Evolutionary conservation across 306 rosid species (phyloP).

Genomic region (Cercis canadensis): DNA sequence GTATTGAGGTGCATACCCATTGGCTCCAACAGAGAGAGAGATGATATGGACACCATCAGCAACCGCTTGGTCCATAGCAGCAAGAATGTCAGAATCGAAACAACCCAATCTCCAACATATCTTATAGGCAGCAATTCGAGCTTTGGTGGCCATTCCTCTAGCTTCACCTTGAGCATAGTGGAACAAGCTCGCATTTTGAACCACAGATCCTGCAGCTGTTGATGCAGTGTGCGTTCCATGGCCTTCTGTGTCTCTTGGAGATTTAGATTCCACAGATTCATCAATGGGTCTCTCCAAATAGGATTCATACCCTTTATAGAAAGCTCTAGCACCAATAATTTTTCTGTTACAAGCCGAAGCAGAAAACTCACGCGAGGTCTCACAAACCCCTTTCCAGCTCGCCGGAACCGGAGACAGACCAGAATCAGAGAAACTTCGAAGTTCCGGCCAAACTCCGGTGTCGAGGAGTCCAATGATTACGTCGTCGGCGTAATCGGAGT

Average conservation of each 20-base stretch:
- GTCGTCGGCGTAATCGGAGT: conserved; percentile 63
- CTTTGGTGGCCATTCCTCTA: conserved; percentile 86
- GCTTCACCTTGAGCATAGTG: conserved; percentile 76
- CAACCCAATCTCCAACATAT: conserved; percentile 84
- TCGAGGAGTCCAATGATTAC: conserved; percentile 75
- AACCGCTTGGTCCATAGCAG: conserved; percentile 92
- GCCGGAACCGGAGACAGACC: conserved; percentile 53
- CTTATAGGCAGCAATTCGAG: conserved; percentile 83
- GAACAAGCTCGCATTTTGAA: conserved; percentile 66
- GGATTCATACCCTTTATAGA: conserved; percentile 66
- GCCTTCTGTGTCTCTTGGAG: conserved; percentile 80
- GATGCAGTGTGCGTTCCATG: conserved; percentile 88
- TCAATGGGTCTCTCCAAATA: conserved; percentile 52
- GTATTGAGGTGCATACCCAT: conserved; percentile 58
- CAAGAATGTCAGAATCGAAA: conserved; percentile 87
- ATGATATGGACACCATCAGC: conserved; percentile 77
- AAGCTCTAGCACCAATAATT: conserved; percentile 74
- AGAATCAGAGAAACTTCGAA: conserved; percentile 57
- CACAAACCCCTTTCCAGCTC: conserved; percentile 71
- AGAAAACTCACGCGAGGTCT: conserved; percentile 48
- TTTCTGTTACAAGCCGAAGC: conserved; percentile 66
- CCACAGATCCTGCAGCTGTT: conserved; percentile 72
- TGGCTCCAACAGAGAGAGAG: conserved; percentile 85
- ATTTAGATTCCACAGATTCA: conserved; percentile 57
- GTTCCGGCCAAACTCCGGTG: conserved; percentile 92